Evolutionary conservation across 495 filamentous ascomycete species (phyloP).

Genomic region (Echria macrotheca): DNA sequence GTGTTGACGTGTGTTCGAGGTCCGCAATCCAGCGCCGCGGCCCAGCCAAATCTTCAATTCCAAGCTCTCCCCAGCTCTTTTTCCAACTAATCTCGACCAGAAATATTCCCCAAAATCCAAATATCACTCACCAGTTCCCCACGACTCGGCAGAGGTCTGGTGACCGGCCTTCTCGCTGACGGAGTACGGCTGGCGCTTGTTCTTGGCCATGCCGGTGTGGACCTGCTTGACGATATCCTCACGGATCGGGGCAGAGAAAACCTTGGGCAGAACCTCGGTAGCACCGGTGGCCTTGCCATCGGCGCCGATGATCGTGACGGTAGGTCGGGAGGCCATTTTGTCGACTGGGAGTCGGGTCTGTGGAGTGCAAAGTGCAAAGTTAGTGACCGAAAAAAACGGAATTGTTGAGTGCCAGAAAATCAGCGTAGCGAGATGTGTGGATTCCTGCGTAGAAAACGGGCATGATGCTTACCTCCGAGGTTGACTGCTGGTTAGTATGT

Average conservation of each 20-base stretch:
- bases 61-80: too few relatives aligned
- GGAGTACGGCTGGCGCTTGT: conserved; percentile 98
- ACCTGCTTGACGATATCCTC: conserved; percentile 98
- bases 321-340: conserved; percentile 90
- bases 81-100: too few relatives aligned
- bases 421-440: too few relatives aligned
- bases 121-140: conserved; percentile 90
- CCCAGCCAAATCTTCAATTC: too few relatives aligned
- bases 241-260: conserved; percentile 95
- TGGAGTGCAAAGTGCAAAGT: background rate
- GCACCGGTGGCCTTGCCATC: conserved; percentile 85
- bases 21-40: too few relatives aligned
- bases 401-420: conserved; percentile 11
- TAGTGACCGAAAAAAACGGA: background rate
- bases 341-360: conserved; percentile 21
- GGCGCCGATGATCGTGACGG: conserved; percentile 87
- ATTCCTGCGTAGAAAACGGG: too few relatives aligned
- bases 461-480: conserved; percentile 26
- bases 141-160: conserved; percentile 98
- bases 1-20: background rate
- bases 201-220: conserved; percentile 99
- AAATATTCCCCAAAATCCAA: conserved; percentile 6
- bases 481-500: conserved; percentile 23
- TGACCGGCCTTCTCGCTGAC: conserved; percentile 99
- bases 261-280: conserved; percentile 83